These are phyloP conservation scores for Rhodomyrtus tomentosa DNA, from an alignment of 345 rosid species.

Conservation along the genomic window DNA sequence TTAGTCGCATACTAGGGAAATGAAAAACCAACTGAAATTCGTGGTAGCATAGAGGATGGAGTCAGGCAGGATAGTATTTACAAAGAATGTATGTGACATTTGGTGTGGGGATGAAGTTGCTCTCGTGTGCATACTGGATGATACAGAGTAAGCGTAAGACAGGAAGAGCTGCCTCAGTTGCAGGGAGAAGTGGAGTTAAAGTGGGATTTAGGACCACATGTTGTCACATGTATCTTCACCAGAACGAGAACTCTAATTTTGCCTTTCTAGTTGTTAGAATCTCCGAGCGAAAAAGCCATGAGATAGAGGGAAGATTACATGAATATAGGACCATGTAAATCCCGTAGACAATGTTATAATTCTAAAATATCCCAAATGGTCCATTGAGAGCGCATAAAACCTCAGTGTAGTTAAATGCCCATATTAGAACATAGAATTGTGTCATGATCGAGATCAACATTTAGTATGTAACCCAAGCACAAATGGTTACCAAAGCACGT, in stretches of 20 bases:
- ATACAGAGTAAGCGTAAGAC: not conserved
- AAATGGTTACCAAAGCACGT: not conserved
- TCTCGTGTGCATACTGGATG: not conserved
- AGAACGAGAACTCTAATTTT: not conserved
- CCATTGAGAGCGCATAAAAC: not conserved
- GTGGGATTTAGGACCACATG: not conserved
- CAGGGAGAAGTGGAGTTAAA: not conserved
- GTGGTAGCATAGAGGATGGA: not conserved
- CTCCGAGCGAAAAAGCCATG: not conserved
- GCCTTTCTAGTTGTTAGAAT: not conserved
- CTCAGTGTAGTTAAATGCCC: not conserved
- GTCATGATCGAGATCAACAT: not conserved
- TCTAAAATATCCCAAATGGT: not conserved
- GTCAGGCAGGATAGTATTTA: not conserved
- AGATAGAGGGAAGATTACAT: not conserved
- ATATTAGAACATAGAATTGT: not conserved
- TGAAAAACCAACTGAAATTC: not conserved
- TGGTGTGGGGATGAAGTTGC: not conserved
- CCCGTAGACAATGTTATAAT: not conserved
- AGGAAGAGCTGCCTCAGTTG: not conserved
- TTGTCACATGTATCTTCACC: not conserved
- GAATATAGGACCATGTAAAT: not conserved
- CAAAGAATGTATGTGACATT: not conserved
- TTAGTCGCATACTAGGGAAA: not conserved
- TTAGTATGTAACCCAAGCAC: not conserved